These are phyloP conservation scores for Coniosporium tulheliwenetii DNA, from an alignment of 2,329 filamentous ascomycete species.

Conservation along the genomic window DNA sequence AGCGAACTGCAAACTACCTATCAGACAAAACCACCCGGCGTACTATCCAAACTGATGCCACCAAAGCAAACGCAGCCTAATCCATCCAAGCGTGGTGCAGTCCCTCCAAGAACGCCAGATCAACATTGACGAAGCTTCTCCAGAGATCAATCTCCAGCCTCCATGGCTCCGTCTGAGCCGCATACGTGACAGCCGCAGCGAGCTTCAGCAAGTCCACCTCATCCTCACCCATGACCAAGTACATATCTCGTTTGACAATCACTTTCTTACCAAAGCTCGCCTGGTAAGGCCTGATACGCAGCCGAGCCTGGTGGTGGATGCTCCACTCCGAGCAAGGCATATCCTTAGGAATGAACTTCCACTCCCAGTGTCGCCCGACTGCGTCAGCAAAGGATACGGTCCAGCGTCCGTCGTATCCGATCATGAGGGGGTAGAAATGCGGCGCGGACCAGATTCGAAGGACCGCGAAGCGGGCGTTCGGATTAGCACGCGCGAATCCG, in stretches of 20 bases:
- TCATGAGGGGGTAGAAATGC: constrained; percentile 34
- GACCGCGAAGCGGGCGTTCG: constrained; percentile 23
- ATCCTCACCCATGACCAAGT: constrained; percentile 30
- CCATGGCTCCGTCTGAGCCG: constrained; percentile 31
- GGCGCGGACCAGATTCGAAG: constrained; percentile 31
- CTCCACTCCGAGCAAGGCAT: constrained; percentile 27
- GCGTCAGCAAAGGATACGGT: constrained; percentile 25
- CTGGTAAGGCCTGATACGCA: constrained; percentile 15
- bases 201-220: constrained; percentile 24
- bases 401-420: constrained; percentile 20
- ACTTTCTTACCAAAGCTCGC: constrained; percentile 21
- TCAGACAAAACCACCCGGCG: too few species aligned
- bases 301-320: constrained; percentile 22
- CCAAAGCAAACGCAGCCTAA: background rate
- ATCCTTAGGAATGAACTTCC: constrained; percentile 33
- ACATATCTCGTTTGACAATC: constrained; percentile 24
- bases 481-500: constrained; percentile 11
- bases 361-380: constrained; percentile 28
- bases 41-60: too few species aligned
- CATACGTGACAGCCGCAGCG: constrained; percentile 25
- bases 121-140: constrained; percentile 35
- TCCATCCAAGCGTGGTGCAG: constrained; percentile 14
- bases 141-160: constrained; percentile 34
- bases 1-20: too few species aligned
- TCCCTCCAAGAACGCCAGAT: constrained; percentile 25